Evolutionary conservation across 2,329 filamentous ascomycete genomes (phyloP), one percentile per base, ranked within the genome.

Genomic region (Teratosphaeria epicoccoides): DNA sequence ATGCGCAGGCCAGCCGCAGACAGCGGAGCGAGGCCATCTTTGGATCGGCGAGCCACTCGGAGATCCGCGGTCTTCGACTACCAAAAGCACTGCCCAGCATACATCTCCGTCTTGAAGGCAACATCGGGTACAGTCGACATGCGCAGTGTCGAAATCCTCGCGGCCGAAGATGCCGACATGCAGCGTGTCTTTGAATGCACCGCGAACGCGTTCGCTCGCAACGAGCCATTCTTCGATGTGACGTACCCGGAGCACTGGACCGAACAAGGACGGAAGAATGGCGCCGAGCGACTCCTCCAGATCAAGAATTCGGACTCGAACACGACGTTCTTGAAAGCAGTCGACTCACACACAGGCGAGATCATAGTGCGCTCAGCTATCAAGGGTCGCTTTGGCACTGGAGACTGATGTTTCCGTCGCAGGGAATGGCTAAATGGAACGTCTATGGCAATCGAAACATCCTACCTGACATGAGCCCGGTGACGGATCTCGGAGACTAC

Each of bases 351-450:
- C 3, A 61, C 56, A 2, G 57, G 57, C 17, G 56, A 54, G 12
- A 64, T 66, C 33, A 51, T 63, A 43, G 33, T 40, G 33, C n/a
- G n/a, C 20, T 20, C 5, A 7, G 33, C 14, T 40, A 17, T n/a
- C 12, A n/a, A 11, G 17, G 17, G 1, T 17, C 5, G 7, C 3
- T 6, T 17, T 6, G 17, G 6, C 9, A n/a, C 3, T n/a, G 3
- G 1, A 23, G 20, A 1, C 9, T 46, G 43, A 46, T 14, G 24
- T 4, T 4, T 17, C 28, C 5, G 1, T 20, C n/a, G 33, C 6
- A 40, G 33, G 63, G 62, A 9, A 63, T 65, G 56, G 61, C 63
- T n/a, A 64, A 64, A 47, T 66, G 63, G 63, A 61, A 61, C 22
- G 46, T 65, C 47, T 64, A 56, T 50, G 43, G 53, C 29, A 56